A percentile compares a stretch with the other conserved stretches of the same genome.
Conservation (phyloP, 2,329 filamentous ascomycete species). For the Colletotrichum spinosum region DNA sequence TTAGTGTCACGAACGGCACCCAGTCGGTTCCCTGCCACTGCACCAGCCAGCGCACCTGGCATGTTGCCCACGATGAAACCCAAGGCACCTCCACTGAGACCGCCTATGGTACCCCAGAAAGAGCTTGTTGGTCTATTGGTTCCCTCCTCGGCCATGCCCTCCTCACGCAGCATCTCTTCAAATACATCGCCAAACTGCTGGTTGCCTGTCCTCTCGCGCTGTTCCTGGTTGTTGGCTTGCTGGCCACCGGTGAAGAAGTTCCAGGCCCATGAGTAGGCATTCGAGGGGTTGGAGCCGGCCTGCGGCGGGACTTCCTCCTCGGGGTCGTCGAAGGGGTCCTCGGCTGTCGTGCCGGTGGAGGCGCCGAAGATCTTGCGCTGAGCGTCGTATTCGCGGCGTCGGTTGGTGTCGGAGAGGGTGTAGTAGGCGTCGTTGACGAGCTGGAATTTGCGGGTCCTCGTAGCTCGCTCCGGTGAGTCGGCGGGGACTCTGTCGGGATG, state of each 20-base stretch:
- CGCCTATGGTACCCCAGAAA: slow-evolving; percentile 91
- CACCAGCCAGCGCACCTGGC: slow-evolving; percentile 87
- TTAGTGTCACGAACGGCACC: slow-evolving; percentile 89
- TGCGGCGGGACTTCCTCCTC: slow-evolving; percentile 38
- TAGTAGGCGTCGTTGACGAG: slow-evolving; percentile 95
- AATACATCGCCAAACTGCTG: slow-evolving; percentile 91
- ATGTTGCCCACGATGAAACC: slow-evolving; percentile 97
- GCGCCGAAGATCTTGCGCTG: slow-evolving; percentile 71
- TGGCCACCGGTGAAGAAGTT: slow-evolving; percentile 64
- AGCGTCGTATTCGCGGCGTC: slow-evolving; percentile 87
- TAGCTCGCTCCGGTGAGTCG: slow-evolving; percentile 83
- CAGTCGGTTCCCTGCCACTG: slow-evolving; percentile 91
- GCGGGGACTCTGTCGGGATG: slow-evolving; percentile 91
- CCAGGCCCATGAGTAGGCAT: slow-evolving; percentile 83
- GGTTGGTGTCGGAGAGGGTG: slow-evolving; percentile 82
- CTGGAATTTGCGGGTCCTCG: slow-evolving; percentile 90
- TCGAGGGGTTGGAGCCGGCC: slow-evolving; percentile 46
- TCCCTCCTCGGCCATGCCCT: slow-evolving; percentile 81
- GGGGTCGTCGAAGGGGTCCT: slow-evolving; percentile 51
- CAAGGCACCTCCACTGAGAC: slow-evolving; percentile 86
- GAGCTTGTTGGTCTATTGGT: slow-evolving; percentile 71
- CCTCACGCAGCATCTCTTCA: slow-evolving; percentile 89
- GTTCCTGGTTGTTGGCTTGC: slow-evolving; percentile 50
- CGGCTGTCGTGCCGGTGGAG: slow-evolving; percentile 44
- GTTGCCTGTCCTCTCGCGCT: slow-evolving; percentile 70